Evolutionary conservation across 306 rosid genomes (phyloP), one percentile per base, ranked within the genome.

Genomic region (Vachellia collinsii): DNA sequence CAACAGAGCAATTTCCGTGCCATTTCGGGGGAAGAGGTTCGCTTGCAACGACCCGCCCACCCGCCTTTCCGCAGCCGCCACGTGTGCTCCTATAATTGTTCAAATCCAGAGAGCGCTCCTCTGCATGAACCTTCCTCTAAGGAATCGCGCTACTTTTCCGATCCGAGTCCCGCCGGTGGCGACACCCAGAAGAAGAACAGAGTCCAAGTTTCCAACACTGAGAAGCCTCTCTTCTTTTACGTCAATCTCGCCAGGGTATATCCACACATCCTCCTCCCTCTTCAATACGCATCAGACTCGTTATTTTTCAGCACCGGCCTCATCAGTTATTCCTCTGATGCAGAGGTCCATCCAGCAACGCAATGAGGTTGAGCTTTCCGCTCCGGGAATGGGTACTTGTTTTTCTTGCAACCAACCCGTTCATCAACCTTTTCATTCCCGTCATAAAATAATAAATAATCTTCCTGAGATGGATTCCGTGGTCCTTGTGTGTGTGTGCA

Each of bases 211-310:
- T 94, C 98, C 76, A 92, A 91, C 77, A 91, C 97, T 74, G 92
- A 94, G 94, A 94, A 92, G 79, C 98, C 98, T 11, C 94, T 94
- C 79, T 92, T 94, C 97, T 94, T 92, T 83, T 94, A 94, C 83
- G 98, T 94, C 78, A 92, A 92, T 87, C 98, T 94, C 46, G 98
- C 98, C 54, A 92, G 90, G 94, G 97, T 64, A 34, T 42, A 4
- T 44, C 34, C 34, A 29, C 2, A 12, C 16, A 1, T 5, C 9
- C 29, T 47, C 16, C 58, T 7, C 6, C 42, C 34, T 29, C 34
- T 29, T 29, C 34, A 29, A 29, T 29, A 29, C 1, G 2, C 34
- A 29, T 29, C 34, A 29, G 34, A 29, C 34, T 29, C 34, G 34
- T 29, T 29, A 29, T 29, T 29, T 29, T 29, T 29, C 34, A 29